These are phyloP conservation scores for Hypoxylon perforatum DNA, from an alignment of 495 filamentous ascomycete genomes.

Conservation along the genomic window DNA sequence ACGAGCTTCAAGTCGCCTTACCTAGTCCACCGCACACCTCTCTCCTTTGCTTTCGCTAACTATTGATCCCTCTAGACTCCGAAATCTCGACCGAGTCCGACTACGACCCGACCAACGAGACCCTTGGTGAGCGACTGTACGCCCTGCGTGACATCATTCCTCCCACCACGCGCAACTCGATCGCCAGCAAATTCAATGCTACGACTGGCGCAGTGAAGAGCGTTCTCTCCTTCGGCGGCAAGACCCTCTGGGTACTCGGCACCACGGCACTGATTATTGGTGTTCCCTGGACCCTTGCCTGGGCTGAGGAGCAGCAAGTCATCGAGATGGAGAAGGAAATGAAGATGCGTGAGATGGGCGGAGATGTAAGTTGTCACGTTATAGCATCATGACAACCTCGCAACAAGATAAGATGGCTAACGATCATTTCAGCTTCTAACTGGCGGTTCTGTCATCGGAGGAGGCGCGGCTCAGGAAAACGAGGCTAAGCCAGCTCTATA, in stretches of 20 bases:
- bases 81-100: slow-evolving; percentile 71
- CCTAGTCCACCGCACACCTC: too few relatives aligned
- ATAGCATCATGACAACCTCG: background rate
- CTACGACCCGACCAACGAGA: slow-evolving; percentile 65
- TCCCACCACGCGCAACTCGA: slow-evolving; percentile 77
- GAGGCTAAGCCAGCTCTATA: slow-evolving; percentile 50
- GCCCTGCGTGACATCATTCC: slow-evolving; percentile 94
- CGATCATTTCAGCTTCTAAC: slow-evolving; percentile 50
- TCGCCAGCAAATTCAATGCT: slow-evolving; percentile 68
- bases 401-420: slow-evolving; percentile 8
- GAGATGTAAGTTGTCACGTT: slow-evolving; percentile 44
- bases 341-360: slow-evolving; percentile 84
- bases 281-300: slow-evolving; percentile 91
- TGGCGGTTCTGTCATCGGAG: slow-evolving; percentile 47
- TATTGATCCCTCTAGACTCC: slow-evolving; percentile 60
- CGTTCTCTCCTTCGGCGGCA: slow-evolving; percentile 77
- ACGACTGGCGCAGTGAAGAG: slow-evolving; percentile 62
- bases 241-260: slow-evolving; percentile 85
- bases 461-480: background rate
- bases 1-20: background rate
- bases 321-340: slow-evolving; percentile 97
- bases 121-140: slow-evolving; percentile 79
- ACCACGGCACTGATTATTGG: slow-evolving; percentile 89
- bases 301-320: slow-evolving; percentile 94
- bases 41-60: too few relatives aligned